Evolutionary conservation across 306 rosid genomes (phyloP).

Genomic region (Pyrus pyrifolia): DNA sequence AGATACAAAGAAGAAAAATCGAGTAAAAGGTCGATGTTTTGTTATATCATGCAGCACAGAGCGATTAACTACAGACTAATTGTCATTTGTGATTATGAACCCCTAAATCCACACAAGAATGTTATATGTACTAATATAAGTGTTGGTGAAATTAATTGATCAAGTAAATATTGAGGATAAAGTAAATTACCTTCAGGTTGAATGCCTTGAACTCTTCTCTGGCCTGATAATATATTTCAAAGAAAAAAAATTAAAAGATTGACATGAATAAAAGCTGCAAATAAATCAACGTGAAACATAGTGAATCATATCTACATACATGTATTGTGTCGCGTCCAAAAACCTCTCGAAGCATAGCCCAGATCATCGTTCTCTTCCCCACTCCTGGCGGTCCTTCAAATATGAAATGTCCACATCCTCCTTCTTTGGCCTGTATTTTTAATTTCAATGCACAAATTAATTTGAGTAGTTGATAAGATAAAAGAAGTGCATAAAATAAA

Average conservation of each 20-base stretch:
- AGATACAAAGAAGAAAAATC: background rate
- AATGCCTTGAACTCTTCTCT: constrained; percentile 40
- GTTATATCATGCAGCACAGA: background rate
- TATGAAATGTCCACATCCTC: constrained; percentile 55
- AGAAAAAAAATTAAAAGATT: background rate
- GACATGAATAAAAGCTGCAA: background rate
- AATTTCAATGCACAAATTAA: background rate
- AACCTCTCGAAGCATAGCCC: constrained; percentile 68
- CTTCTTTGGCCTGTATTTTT: constrained; percentile 32
- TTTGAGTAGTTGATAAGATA: no score
- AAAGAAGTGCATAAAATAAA: background rate
- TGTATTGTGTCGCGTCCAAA: constrained; percentile 41
- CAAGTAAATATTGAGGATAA: background rate
- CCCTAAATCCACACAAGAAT: background rate
- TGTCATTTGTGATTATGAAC: background rate
- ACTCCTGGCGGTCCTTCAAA: constrained; percentile 76
- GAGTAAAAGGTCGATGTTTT: background rate
- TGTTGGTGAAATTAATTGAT: background rate
- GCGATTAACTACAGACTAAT: background rate
- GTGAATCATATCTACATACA: constrained; percentile 24
- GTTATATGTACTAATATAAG: background rate
- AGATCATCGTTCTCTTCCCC: constrained; percentile 84
- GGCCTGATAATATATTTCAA: constrained; percentile 30
- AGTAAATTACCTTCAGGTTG: constrained; percentile 40
- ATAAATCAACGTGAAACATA: background rate